phyloP scores from a whole-genome alignment of 768 basidiomycete genomes.

The Boletus pseudopeckii region DNA sequence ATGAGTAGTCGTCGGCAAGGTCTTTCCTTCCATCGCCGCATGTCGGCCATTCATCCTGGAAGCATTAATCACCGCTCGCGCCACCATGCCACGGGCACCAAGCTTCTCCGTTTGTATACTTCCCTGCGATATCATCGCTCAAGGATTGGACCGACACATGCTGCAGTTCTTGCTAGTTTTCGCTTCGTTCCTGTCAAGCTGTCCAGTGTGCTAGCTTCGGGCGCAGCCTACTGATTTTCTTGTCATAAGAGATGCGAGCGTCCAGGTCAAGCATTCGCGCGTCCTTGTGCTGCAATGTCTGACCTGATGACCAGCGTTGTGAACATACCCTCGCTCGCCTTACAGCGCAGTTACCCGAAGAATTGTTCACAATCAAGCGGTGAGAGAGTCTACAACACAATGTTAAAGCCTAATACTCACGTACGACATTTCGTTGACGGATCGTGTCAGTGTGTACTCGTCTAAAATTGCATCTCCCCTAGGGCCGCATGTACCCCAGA shows the following conservation, averaged over 20 bases:
- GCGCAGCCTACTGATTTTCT: constrained; percentile 1
- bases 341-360: neutral
- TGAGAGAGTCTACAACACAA: constrained; percentile 15
- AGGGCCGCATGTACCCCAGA: neutral
- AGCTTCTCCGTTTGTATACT: constrained; percentile 22
- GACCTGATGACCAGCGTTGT: neutral
- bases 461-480: neutral
- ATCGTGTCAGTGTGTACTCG: constrained; percentile 1
- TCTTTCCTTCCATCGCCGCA: constrained; percentile 22
- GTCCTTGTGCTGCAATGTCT: neutral
- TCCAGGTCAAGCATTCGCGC: neutral
- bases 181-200: constrained; percentile 18
- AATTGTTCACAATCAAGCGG: constrained; percentile 11
- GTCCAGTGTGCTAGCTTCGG: neutral
- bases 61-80: constrained; percentile 30
- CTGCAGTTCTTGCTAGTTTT: constrained; percentile 10
- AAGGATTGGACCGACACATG: constrained; percentile 9
- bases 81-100: constrained; percentile 23
- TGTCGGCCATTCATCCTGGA: constrained; percentile 24
- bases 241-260: neutral
- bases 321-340: neutral
- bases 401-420: constrained; percentile 17
- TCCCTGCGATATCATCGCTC: constrained; percentile 30
- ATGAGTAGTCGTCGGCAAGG: constrained; percentile 12
- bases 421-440: neutral